Base-by-base conservation (phyloP, 1,284 basidiomycete species). In the Dichomitus squalens region DNA sequence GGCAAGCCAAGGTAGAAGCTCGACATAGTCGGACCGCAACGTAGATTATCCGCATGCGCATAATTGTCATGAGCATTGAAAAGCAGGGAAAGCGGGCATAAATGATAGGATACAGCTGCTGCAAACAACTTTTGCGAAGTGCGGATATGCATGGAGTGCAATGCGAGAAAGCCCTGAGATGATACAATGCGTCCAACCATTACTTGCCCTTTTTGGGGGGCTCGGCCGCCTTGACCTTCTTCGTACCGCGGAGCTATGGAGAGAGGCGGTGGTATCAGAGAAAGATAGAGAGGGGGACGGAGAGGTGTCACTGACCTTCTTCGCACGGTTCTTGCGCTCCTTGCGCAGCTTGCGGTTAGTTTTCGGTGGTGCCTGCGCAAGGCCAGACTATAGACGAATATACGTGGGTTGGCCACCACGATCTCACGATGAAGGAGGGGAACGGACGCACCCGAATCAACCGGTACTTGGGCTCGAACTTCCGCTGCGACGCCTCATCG, bases 261-360 rank as follows among this genome's bases (percentile, higher is more conserved):
- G 53, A 21, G 41, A 52, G 53, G 23, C 8, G 25, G 11, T 11
- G 25, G 21, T 39, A 18, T 52, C 23, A 48, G 29, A 11, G 35
- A 6, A n/a, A 20, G 31, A 12, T 27, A n/a, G 0, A 4, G 16
- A 4, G 8, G 1, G 11, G 36, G 36, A 9, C 25, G 49, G 36
- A 14, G 48, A 55, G 33, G 34, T 31, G n/a, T 31, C 29, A 70
- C 77, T 18, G 57, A 93, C 95, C 90, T 97, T 97, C 90, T 98
- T 98, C 64, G 91, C 85, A 76, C 97, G 90, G 83, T 99, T 99
- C 88, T 99, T 99, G 72, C 97, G 88, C 85, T 99, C 97, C 85
- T 99, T 98, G 79, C 97, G 90, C 77, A 99, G 88, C 79, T 99
- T 99, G 73, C 97, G 92, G 68, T 93, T 95, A 60, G 96, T 81